phyloP scores from a whole-genome alignment of 805 yeast species.

The Ogataea chonburiensis region DNA sequence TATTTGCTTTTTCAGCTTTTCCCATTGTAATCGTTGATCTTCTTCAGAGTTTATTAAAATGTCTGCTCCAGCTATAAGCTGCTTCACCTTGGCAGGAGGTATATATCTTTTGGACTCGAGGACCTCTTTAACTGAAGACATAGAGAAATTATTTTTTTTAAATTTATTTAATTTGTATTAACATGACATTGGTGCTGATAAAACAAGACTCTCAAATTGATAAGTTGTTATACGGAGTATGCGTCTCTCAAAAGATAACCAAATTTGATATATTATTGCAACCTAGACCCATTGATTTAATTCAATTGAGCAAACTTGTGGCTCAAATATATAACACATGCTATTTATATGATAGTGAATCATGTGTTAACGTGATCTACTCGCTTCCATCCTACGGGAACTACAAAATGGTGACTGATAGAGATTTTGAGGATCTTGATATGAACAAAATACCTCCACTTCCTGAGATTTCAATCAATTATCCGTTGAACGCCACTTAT shows the following conservation, averaged over 20 bases:
- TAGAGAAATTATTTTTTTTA: constrained; percentile 4
- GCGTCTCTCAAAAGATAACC: neutral
- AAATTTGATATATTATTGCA: constrained; percentile 1
- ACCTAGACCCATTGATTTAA: neutral
- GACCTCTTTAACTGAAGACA: constrained; percentile 35
- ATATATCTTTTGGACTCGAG: constrained; percentile 49
- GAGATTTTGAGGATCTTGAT: too few relatives aligned
- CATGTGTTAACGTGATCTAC: constrained; percentile 4
- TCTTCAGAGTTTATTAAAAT: constrained; percentile 32
- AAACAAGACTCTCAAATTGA: constrained; percentile 1
- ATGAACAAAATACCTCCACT: too few relatives aligned
- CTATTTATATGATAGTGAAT: constrained; percentile 1
- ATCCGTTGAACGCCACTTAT: constrained; percentile 3
- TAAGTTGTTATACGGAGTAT: neutral
- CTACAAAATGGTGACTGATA: neutral
- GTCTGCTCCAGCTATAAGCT: constrained; percentile 34
- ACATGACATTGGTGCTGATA: too few relatives aligned
- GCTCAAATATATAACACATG: constrained; percentile 1
- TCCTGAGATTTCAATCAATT: too few relatives aligned
- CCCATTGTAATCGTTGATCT: constrained; percentile 60
- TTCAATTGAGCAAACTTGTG: neutral
- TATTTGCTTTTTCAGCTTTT: constrained; percentile 44
- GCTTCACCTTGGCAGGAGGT: constrained; percentile 52
- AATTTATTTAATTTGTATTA: neutral
- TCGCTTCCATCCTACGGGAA: neutral